A percentile compares a stretch with the other conserved stretches of the same genome.
Conservation (phyloP, 2,329 filamentous ascomycete genomes). For the Monosporascus sp. region DNA sequence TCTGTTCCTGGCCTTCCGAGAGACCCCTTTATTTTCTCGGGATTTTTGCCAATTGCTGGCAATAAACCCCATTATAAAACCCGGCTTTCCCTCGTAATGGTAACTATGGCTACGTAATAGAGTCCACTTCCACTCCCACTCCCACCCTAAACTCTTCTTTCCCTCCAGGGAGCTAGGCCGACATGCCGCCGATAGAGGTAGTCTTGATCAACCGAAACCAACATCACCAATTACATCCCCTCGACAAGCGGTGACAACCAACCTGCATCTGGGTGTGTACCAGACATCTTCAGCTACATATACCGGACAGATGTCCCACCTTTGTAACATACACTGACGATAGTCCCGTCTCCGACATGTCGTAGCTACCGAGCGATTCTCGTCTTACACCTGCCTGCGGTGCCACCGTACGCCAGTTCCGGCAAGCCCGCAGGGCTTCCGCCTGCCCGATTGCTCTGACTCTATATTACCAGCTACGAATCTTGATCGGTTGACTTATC, state of each 20-base stretch:
- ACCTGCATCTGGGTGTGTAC: background rate
- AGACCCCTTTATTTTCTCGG: background rate
- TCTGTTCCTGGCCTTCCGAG: background rate
- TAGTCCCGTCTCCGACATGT: background rate
- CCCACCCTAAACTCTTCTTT: background rate
- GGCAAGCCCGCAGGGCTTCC: background rate
- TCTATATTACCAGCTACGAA: background rate
- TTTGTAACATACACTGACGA: background rate
- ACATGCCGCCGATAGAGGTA: background rate
- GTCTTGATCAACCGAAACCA: background rate
- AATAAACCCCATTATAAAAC: background rate
- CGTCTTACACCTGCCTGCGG: background rate
- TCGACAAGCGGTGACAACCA: background rate
- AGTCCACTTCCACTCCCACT: background rate
- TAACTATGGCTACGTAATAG: background rate
- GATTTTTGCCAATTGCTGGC: background rate
- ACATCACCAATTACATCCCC: background rate
- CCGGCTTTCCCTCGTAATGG: background rate
- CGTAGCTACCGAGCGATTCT: background rate
- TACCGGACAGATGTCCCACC: background rate
- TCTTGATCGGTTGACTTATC: background rate
- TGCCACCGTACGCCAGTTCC: background rate
- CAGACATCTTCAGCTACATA: background rate
- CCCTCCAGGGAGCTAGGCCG: background rate
- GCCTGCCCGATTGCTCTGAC: background rate